Evolutionary conservation across 768 basidiomycete genomes (phyloP), one percentile per base, ranked within the genome.

Genomic region (Xerocomellus intermedius): DNA sequence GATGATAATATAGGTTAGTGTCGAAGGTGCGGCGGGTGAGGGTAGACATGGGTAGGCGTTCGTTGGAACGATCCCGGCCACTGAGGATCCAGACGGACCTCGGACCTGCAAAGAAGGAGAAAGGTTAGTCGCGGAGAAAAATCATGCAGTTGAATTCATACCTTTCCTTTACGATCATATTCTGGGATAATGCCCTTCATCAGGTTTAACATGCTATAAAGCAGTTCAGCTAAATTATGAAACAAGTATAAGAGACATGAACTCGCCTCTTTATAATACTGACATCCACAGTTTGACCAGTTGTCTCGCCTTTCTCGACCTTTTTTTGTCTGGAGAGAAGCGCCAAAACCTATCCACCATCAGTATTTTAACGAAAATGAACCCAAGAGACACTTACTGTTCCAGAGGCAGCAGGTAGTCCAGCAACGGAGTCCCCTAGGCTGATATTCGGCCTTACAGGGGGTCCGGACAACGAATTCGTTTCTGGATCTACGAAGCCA

Each of bases 161-260:
- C 85, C 71, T 84, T 85, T 53, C 80, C 80, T 66, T 85, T 87
- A 50, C 86, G 82, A 64, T 87, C 85, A 52, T 85, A 87, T 68
- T 86, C 87, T 12, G 87, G 87, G 45, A 87, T 82, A 55, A 89
- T 82, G 3, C 87, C 86, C 62, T 88, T 87, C 87, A 87, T 89
- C 45, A 87, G 69, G 62, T 87, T 89, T 5, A 88, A 69, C 86
- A 88, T 87, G 62, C 86, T 88, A 10, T 35, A 24, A 42, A 14
- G 50, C 16, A 17, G 42, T 32, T 47, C 44, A 35, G 28, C 16
- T 19, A 21, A 48, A 16, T 16, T 5, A 26, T 2, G 5, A 35
- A 14, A 12, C 5, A 19, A 38, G 8, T 12, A 3, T 17, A 37
- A 32, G 41, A 6, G 37, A 16, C 13, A 4, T 22, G 12, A 16